Conservation (phyloP, 164 flowering plant species). For the Magnolia changhungtana region DNA sequence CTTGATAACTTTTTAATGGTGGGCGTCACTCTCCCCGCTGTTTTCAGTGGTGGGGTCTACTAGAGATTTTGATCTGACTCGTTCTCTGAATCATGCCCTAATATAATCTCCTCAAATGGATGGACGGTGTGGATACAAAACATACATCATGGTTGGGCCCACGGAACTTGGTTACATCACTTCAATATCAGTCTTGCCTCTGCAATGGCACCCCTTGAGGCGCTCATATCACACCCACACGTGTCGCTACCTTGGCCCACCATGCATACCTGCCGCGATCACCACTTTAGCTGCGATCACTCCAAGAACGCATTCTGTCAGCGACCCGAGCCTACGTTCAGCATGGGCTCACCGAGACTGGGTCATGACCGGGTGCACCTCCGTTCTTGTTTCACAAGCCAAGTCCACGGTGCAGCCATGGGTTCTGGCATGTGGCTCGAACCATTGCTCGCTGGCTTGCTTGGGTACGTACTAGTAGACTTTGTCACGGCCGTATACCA, state of each 20-base stretch:
- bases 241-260: slow-evolving; percentile 2
- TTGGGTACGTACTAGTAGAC: slow-evolving; percentile 72
- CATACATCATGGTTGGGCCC: too few species aligned
- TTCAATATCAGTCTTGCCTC: slow-evolving; percentile 44
- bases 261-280: slow-evolving; percentile 8
- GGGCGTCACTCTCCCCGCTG: too few species aligned
- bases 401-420: slow-evolving; percentile 32
- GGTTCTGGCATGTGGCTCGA: slow-evolving; percentile 35
- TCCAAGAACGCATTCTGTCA: neutral
- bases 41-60: too few species aligned
- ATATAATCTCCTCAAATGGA: too few species aligned
- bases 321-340: slow-evolving; percentile 46
- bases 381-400: slow-evolving; percentile 46
- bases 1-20: too few species aligned
- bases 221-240: slow-evolving; percentile 13
- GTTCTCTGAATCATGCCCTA: too few species aligned
- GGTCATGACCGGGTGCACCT: slow-evolving; percentile 69
- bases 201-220: slow-evolving; percentile 20
- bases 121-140: too few species aligned
- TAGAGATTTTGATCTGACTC: too few species aligned
- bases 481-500: slow-evolving; percentile 84
- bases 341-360: slow-evolving; percentile 87
- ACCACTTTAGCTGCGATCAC: slow-evolving; percentile 9
- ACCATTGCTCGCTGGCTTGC: slow-evolving; percentile 50
- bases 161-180: too few species aligned